A percentile compares a stretch with the other conserved stretches of the same genome.
phyloP scores from a whole-genome alignment of 257 asterid species.

The Solanum sejunctum region DNA sequence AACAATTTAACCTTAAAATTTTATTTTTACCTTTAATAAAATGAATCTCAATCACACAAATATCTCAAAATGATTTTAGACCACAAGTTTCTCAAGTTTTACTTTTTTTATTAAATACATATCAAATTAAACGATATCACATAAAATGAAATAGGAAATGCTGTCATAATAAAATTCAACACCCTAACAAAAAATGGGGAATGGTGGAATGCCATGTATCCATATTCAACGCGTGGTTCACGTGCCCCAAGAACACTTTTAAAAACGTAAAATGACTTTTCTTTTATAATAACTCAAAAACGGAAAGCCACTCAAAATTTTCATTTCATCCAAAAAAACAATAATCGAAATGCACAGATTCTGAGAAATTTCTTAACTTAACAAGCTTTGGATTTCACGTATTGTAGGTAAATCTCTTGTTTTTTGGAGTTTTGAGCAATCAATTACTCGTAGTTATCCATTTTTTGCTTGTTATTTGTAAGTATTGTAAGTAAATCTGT shows the following conservation, averaged over 20 bases:
- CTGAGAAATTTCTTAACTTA: neutral
- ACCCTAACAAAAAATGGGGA: neutral
- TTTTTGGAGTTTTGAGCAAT: neutral
- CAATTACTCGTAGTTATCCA: neutral
- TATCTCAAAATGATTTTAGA: too few relatives aligned
- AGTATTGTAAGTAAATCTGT: too few relatives aligned
- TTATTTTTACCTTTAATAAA: too few relatives aligned
- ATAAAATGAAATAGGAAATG: too few relatives aligned
- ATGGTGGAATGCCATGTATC: neutral
- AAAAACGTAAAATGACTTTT: neutral
- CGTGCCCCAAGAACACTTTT: neutral
- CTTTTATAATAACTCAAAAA: neutral
- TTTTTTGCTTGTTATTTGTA: neutral
- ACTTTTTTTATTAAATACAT: too few relatives aligned
- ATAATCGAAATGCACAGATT: neutral
- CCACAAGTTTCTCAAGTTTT: too few relatives aligned
- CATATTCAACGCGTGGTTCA: neutral
- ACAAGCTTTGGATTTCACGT: neutral
- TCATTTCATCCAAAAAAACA: neutral
- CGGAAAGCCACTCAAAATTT: neutral
- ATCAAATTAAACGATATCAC: too few relatives aligned
- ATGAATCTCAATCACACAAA: too few relatives aligned
- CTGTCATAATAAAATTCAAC: too few relatives aligned
- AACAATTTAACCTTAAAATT: too few relatives aligned
- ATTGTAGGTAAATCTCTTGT: neutral